These are phyloP conservation scores for Crithidia expoeki DNA, from an alignment of 208 protist genomes.

Conservation along the genomic window DNA sequence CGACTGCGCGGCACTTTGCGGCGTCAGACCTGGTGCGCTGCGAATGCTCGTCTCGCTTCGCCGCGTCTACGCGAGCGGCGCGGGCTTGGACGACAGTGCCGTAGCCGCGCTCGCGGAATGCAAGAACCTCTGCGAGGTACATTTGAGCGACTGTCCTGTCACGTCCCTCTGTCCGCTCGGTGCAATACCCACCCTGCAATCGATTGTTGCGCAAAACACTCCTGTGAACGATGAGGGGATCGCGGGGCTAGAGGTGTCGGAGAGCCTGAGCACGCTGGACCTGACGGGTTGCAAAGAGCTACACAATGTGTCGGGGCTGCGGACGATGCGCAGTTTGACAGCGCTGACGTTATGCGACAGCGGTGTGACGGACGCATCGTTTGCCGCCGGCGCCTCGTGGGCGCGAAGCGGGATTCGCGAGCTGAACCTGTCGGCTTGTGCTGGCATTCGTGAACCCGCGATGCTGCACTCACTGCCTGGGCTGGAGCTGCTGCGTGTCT, in stretches of 20 bases:
- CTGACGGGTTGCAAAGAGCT: conserved; percentile 36
- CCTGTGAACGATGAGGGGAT: conserved; percentile 34
- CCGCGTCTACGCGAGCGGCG: conserved; percentile 35
- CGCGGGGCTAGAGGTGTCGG: conserved; percentile 27
- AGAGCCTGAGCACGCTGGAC: conserved; percentile 35
- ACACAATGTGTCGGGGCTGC: conserved; percentile 32
- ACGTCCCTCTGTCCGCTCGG: conserved; percentile 35
- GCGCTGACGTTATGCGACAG: conserved; percentile 35
- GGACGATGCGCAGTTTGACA: conserved; percentile 26
- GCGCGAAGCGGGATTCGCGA: conserved; percentile 4
- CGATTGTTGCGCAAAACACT: conserved; percentile 32
- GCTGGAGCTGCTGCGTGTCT: conserved; percentile 5
- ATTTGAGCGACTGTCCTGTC: conserved; percentile 36
- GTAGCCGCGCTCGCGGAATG: conserved; percentile 38
- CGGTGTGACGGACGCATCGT: conserved; percentile 38
- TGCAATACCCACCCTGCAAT: conserved; percentile 28
- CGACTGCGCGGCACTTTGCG: conserved; percentile 3
- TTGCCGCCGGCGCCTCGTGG: conserved; percentile 15
- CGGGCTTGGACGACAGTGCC: conserved; percentile 35
- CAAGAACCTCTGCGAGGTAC: conserved; percentile 33
- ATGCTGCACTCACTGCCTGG: conserved; percentile 2
- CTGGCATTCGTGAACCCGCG: conserved; percentile 2
- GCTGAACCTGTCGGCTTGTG: conserved; percentile 10
- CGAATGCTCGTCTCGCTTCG: conserved; percentile 15
- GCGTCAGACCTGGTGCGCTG: conserved; percentile 5